These are phyloP conservation scores for Ramaria rubella DNA, from an alignment of 768 basidiomycete species.

Conservation along the genomic window DNA sequence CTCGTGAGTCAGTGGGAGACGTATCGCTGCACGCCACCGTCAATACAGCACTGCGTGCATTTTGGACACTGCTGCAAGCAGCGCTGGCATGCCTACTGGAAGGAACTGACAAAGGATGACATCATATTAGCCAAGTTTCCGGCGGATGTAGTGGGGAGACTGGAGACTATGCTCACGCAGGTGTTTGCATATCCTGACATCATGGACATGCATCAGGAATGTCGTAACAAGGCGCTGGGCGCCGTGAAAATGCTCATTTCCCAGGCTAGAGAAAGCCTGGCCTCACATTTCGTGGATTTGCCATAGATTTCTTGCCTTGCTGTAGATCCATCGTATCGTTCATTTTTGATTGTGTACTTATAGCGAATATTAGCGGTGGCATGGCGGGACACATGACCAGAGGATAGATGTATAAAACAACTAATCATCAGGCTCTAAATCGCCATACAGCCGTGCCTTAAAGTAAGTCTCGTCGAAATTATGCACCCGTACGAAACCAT, in stretches of 20 bases:
- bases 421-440: conserved; percentile 67
- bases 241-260: background rate
- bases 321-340: background rate
- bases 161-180: conserved; percentile 57
- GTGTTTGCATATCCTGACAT: conserved; percentile 65
- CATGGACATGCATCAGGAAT: conserved; percentile 77
- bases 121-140: conserved; percentile 50
- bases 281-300: background rate
- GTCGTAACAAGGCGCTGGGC: conserved; percentile 31
- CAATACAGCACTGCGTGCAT: conserved; percentile 63
- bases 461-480: conserved; percentile 95
- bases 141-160: conserved; percentile 61
- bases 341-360: too few relatives aligned
- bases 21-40: conserved; percentile 47
- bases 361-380: too few relatives aligned
- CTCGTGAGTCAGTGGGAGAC: conserved; percentile 62
- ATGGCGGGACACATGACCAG: too few relatives aligned
- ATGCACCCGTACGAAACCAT: conserved; percentile 88
- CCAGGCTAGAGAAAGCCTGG: background rate
- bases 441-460: conserved; percentile 86
- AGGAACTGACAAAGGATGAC: conserved; percentile 62
- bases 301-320: background rate
- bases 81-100: conserved; percentile 76
- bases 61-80: conserved; percentile 67
- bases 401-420: background rate